Base-by-base conservation (phyloP, 164 flowering plant genomes). In the Houttuynia cordata region DNA sequence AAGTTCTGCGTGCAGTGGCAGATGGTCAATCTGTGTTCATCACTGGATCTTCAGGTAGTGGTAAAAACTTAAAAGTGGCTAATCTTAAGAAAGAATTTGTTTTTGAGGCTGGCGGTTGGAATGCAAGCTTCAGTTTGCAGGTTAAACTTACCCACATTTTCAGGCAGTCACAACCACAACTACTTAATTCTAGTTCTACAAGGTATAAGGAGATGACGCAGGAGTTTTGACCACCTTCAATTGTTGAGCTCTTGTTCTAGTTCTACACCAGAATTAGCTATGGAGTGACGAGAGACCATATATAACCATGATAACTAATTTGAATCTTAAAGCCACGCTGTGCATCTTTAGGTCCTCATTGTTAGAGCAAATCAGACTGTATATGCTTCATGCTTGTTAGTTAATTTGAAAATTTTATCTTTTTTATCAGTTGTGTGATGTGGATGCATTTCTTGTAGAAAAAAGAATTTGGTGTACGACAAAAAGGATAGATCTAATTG, bases 41-140 rank as follows among this genome's bases (percentile, higher is more conserved):
- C 55, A 79, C 87, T 0, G 92, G 92, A 6, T 76, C 83, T 0
- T 85, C 81, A 0, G 87, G 92, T 18, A 81, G 81, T 13, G 88
- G 87, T 0, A 83, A 82, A 56, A 75, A 81, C 4, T 45, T 50
- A 7, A 24, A 34, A 2, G 14, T 45, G 3, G 6, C 47, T 18
- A 18, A 59, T 22, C 61, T 51, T 7, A 21, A 30, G 5, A 80
- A 75, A 67, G 72, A 65, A 49, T 82, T 72, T 65, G 84, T 87
- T 0, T 86, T 86, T 57, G 88, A 86, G 61, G 84, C 88, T 0
- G 80, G 75, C 34, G 80, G 82, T 62, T 83, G 92, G 92, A 50
- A 73, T 52, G 19, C 60, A 0, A 79, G 80, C 58, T 86, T 83
- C 58, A 78, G 80, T 49, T 3, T 79, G 51, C 83, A 82, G 57